phyloP scores from a whole-genome alignment of 371 early-diverging fungal genomes.

The Circinella minor region DNA sequence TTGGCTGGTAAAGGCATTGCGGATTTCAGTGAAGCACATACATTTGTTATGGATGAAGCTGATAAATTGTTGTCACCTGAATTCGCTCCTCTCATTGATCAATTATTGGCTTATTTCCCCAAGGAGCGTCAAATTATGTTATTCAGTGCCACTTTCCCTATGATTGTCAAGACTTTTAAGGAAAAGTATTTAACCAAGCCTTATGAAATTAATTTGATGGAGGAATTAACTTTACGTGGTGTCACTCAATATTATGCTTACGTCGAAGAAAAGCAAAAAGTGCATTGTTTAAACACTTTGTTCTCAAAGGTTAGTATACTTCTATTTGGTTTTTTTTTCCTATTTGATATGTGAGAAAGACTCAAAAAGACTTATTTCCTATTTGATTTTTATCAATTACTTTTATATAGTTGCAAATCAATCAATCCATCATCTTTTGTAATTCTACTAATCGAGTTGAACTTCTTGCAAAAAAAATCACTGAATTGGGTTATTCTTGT shows the following conservation, averaged over 20 bases:
- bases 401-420: constrained; percentile 88
- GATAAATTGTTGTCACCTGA: constrained; percentile 97
- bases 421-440: constrained; percentile 99
- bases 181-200: constrained; percentile 93
- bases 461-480: constrained; percentile 96
- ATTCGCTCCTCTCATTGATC: constrained; percentile 95
- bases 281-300: constrained; percentile 96
- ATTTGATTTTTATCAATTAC: not conserved
- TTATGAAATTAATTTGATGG: constrained; percentile 99
- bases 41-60: constrained; percentile 98
- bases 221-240: constrained; percentile 96
- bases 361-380: too few species aligned
- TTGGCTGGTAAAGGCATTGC: constrained; percentile 90
- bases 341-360: too few species aligned
- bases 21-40: constrained; percentile 83
- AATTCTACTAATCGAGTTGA: constrained; percentile 98
- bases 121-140: constrained; percentile 93
- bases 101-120: constrained; percentile 85
- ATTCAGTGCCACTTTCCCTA: constrained; percentile 98
- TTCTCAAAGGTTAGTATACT: constrained; percentile 81
- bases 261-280: constrained; percentile 98
- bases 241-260: constrained; percentile 99
- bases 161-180: constrained; percentile 95
- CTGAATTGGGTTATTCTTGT: constrained; percentile 98
- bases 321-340: not conserved